Evolutionary conservation across 371 early-diverging fungal genomes (phyloP).

Genomic region (Mortierella sp.): DNA sequence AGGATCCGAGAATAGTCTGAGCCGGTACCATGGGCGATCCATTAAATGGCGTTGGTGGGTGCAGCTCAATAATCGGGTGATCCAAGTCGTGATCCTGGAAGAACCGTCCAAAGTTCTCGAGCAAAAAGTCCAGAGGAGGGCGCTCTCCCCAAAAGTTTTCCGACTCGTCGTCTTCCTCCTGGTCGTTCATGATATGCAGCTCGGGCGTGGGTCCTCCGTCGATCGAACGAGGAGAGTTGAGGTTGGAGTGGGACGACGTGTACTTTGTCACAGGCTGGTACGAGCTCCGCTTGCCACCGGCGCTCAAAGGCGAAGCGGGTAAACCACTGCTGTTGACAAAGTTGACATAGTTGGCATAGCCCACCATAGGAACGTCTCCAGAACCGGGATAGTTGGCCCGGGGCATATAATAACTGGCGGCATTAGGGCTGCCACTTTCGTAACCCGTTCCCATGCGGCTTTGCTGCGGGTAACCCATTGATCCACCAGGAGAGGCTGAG

Average conservation of each 20-base stretch:
- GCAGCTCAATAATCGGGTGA: constrained; percentile 75
- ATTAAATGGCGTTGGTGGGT: constrained; percentile 41
- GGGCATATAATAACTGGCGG: constrained; percentile 43
- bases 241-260: constrained; percentile 38
- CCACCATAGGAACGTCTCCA: constrained; percentile 39
- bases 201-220: constrained; percentile 30
- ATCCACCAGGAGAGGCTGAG: constrained; percentile 48
- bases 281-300: constrained; percentile 46
- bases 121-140: constrained; percentile 81
- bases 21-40: constrained; percentile 31
- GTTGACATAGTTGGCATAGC: constrained; percentile 8
- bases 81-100: constrained; percentile 87
- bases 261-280: constrained; percentile 54
- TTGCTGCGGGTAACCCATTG: constrained; percentile 22
- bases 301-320: constrained; percentile 49
- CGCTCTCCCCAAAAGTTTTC: constrained; percentile 76
- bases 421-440: constrained; percentile 42
- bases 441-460: constrained; percentile 29
- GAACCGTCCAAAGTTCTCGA: constrained; percentile 79
- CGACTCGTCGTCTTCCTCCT: constrained; percentile 57
- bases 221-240: constrained; percentile 43
- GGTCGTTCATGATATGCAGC: constrained; percentile 29
- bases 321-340: constrained; percentile 38
- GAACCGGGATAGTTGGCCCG: constrained; percentile 38
- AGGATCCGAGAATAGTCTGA: constrained; percentile 34